Evolutionary conservation across 345 rosid species (phyloP), one percentile per base, ranked within the genome.

Genomic region (Lepidium aucheri): DNA sequence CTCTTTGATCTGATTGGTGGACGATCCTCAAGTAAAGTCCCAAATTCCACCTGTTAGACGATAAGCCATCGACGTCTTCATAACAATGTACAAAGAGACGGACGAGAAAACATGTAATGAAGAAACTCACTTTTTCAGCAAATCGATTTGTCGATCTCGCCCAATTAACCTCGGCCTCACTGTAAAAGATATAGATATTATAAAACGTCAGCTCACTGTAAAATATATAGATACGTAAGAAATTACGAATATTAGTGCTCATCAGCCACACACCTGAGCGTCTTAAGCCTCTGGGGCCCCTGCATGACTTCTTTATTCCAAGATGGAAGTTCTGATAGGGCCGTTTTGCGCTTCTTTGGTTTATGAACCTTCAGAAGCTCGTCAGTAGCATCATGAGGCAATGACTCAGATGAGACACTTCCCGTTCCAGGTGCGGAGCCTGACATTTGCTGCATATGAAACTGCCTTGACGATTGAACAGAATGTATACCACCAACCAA

Each of bases 221-320:
- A 74, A 42, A 52, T 45, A 45, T 13, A n/a, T 34, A 44, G 39
- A 43, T 34, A 55, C 34, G 44, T n/a, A 43, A 40, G n/a, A 28
- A 13, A 20, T 14, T 59, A 18, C 3, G 34, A 43, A 16, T 30
- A 65, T 14, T 44, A 44, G 53, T 50, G 66, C 66, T 44, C 40
- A 47, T 50, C 32, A 17, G 53, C 15, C 55, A 82, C 70, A 26
- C 46, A 91, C 98, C 98, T 81, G 68, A 87, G 74, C 56, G 74
- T 78, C 66, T 74, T 84, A 73, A 82, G 84, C 70, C 76, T 78
- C 33, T 39, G 70, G 24, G 74, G 63, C 54, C 76, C 78, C 39
- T 66, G 74, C 18, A 34, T 33, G 59, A 87, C 69, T 79, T 89
- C 90, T 77, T 77, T 80, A 70, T 85, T 80, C 95, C 90, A 86